Base-by-base conservation (phyloP, 495 filamentous ascomycete genomes). In the Aspergillus bridgeri region DNA sequence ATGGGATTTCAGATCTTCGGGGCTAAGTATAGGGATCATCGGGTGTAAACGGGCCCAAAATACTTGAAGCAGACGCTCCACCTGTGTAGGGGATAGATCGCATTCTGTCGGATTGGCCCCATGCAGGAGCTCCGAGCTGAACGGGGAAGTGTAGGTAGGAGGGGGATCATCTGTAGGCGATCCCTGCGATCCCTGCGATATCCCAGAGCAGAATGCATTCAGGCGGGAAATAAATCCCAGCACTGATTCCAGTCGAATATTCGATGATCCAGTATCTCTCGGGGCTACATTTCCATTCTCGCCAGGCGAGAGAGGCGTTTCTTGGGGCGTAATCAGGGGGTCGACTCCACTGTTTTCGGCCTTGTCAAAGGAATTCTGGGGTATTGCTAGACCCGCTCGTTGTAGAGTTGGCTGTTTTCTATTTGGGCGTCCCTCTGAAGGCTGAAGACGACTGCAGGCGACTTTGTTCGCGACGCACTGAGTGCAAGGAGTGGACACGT, bases 191-290 rank as follows among this genome's bases (percentile, higher is more conserved):
- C 65, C 51, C 21, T 70, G 65, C 2, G 63, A 64, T 5, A 67
- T 59, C 6, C 53, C 53, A 21, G 67, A 68, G 51, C 67, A 72
- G 52, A 72, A 70, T 1, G 58, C 48, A 43, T 63, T 65, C 42
- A 72, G 67, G 42, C 65, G 62, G 18, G 69, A 56, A 29, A 72
- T 67, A 38, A 72, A 72, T 2, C 65, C 69, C 3, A 67, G 46
- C 15, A 65, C 61, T 3, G 65, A 72, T 23, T 72, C 69, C 38
- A 63, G 63, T 9, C 59, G 56, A 6, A 60, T 60, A 8, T 59
- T 21, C 11, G 47, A 19, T 8, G 48, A 58, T 50, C 50, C 43
- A 6, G 59, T 57, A 15, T 51, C 47, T 44, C 33, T 6, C 27
- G 6, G 25, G 6, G 17, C 42, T 27, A 19, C 13, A 3, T 43